A percentile compares a stretch with the other conserved stretches of the same genome.
phyloP scores from a whole-genome alignment of 2,329 filamentous ascomycete genomes.

The Didymellaceae sp. region DNA sequence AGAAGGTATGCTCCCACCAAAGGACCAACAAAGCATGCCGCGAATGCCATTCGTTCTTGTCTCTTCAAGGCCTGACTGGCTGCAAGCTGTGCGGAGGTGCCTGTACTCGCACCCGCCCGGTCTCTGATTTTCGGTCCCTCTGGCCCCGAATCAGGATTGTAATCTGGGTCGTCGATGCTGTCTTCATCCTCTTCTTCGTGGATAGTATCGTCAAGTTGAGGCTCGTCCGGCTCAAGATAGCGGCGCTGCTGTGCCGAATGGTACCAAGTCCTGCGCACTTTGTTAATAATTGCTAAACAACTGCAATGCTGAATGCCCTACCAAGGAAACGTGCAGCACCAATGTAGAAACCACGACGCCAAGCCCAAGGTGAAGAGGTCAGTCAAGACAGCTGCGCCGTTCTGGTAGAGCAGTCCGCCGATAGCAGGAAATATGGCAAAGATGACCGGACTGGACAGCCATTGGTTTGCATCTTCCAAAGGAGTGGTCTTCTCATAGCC shows the following conservation, averaged over 20 bases:
- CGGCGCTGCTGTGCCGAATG: constrained; percentile 54
- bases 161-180: constrained; percentile 17
- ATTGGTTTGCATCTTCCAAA: constrained; percentile 66
- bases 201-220: constrained; percentile 31
- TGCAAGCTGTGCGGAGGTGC: constrained; percentile 36
- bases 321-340: constrained; percentile 91
- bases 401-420: constrained; percentile 82
- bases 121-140: constrained; percentile 18
- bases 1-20: constrained; percentile 81
- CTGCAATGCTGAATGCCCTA: constrained; percentile 51
- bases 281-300: constrained; percentile 5
- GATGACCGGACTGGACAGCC: constrained; percentile 80
- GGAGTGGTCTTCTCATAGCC: constrained; percentile 42
- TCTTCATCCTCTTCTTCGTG: constrained; percentile 40
- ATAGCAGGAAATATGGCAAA: constrained; percentile 86
- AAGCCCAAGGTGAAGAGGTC: constrained; percentile 82
- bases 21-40: constrained; percentile 81
- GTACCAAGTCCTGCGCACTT: constrained; percentile 58
- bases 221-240: constrained; percentile 31
- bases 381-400: constrained; percentile 82
- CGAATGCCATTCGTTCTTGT: constrained; percentile 76
- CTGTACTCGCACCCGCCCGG: not conserved
- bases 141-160: constrained; percentile 17
- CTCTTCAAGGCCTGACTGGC: constrained; percentile 70
- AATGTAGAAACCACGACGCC: constrained; percentile 86